Conservation (phyloP, 2,329 filamentous ascomycete species). For the Aphanocladium album region DNA sequence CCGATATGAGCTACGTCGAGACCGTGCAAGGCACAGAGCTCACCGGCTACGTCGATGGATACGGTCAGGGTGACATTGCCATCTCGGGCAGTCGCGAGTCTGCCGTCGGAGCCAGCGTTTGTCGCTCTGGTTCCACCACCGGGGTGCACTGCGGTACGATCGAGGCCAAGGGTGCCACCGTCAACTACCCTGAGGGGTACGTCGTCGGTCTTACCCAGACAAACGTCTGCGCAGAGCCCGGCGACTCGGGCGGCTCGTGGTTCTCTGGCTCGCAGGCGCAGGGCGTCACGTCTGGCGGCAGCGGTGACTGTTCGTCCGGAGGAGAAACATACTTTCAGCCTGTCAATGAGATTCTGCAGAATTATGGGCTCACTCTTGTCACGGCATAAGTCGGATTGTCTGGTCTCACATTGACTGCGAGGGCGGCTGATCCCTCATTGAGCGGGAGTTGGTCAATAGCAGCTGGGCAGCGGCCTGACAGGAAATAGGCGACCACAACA, state of each 20-base stretch:
- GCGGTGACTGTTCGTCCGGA: conserved; percentile 31
- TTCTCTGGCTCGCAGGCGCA: conserved; percentile 36
- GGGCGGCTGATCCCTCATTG: too few relatives aligned
- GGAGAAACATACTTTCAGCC: conserved; percentile 38
- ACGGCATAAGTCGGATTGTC: conserved; percentile 15
- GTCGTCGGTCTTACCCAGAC: conserved; percentile 36
- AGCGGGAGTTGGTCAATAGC: too few relatives aligned
- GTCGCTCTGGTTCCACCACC: conserved; percentile 37
- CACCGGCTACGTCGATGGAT: conserved; percentile 29
- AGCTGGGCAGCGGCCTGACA: too few relatives aligned
- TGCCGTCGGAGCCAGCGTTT: conserved; percentile 31
- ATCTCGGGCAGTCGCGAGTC: conserved; percentile 34
- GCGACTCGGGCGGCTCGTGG: conserved; percentile 36
- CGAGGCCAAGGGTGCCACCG: conserved; percentile 28
- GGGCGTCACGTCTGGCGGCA: conserved; percentile 37
- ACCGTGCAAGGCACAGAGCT: conserved; percentile 30
- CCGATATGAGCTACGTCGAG: conserved; percentile 33
- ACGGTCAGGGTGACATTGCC: conserved; percentile 26
- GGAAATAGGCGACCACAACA: too few relatives aligned
- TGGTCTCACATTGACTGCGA: too few relatives aligned
- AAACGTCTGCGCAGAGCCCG: conserved; percentile 36
- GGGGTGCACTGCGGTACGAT: conserved; percentile 35
- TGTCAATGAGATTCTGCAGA: conserved; percentile 35
- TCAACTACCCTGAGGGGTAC: conserved; percentile 32
- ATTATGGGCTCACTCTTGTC: conserved; percentile 30